Evolutionary conservation across 2,329 filamentous ascomycete genomes (phyloP).

Genomic region (Calonectria pseudoturangicola): DNA sequence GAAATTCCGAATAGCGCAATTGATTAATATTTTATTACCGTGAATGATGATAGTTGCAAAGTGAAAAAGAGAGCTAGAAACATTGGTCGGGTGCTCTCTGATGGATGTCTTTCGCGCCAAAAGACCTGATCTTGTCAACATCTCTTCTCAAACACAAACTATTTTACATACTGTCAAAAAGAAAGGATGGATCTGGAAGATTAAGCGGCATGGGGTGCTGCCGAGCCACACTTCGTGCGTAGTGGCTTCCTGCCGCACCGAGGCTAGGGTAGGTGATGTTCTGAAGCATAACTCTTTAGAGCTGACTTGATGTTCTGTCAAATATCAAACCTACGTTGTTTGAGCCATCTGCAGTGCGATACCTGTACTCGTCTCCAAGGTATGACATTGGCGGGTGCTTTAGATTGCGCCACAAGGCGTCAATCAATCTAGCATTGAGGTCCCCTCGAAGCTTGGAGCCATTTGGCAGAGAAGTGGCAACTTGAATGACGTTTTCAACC

Average conservation of each 20-base stretch:
- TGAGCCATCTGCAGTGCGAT: slow-evolving; percentile 13
- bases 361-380: slow-evolving; percentile 1
- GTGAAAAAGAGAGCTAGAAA: slow-evolving; percentile 2
- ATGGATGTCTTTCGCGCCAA: background rate
- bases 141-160: too few species aligned
- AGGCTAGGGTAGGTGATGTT: slow-evolving; percentile 8
- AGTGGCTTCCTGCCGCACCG: background rate
- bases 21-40: background rate
- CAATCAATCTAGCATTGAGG: background rate
- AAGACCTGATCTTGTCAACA: background rate
- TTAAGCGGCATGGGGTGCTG: background rate
- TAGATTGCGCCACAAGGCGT: slow-evolving; percentile 2
- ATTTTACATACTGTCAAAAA: slow-evolving; percentile 16
- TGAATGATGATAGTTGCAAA: slow-evolving; percentile 21
- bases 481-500: background rate
- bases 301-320: background rate
- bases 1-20: background rate
- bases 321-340: background rate
- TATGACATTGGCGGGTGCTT: slow-evolving; percentile 8
- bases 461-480: background rate
- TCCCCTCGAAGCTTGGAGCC: background rate
- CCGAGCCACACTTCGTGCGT: background rate
- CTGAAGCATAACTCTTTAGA: background rate
- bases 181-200: slow-evolving; percentile 3
- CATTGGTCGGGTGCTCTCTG: slow-evolving; percentile 6